Conservation (phyloP, 192 early-diverging fungal species). For the Podila epigama region DNA sequence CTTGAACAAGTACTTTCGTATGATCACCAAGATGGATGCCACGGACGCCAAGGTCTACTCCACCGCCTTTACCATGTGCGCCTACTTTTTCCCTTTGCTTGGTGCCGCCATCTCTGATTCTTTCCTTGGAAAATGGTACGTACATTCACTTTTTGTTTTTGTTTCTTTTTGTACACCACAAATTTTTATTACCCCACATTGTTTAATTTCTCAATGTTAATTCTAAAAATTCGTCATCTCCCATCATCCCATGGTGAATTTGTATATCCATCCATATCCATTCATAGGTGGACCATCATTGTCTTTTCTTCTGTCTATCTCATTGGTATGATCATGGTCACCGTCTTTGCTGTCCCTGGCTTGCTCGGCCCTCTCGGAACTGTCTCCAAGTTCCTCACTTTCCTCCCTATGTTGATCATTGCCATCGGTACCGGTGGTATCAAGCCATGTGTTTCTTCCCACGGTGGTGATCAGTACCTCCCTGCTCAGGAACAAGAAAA, state of each 20-base stretch:
- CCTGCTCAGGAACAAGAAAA: slow-evolving; percentile 51
- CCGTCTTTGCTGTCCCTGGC: slow-evolving; percentile 56
- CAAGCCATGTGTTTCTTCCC: slow-evolving; percentile 58
- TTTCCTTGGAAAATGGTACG: slow-evolving; percentile 70
- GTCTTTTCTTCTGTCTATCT: slow-evolving; percentile 56
- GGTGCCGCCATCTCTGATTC: slow-evolving; percentile 70
- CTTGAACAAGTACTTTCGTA: slow-evolving; percentile 51
- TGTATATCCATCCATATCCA: not conserved
- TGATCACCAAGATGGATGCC: slow-evolving; percentile 41
- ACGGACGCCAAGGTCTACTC: slow-evolving; percentile 34
- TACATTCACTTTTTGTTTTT: too few relatives aligned
- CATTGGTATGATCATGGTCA: slow-evolving; percentile 57
- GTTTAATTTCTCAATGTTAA: too few relatives aligned
- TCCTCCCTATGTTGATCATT: slow-evolving; percentile 60
- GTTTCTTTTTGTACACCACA: slow-evolving; percentile 51
- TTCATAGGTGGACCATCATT: slow-evolving; percentile 48
- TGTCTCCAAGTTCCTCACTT: slow-evolving; percentile 39
- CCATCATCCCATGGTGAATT: not conserved
- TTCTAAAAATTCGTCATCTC: not conserved
- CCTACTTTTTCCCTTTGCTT: slow-evolving; percentile 66
- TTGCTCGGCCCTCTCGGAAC: slow-evolving; percentile 27
- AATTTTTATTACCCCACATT: slow-evolving; percentile 13
- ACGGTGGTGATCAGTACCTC: slow-evolving; percentile 57
- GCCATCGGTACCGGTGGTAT: slow-evolving; percentile 70
- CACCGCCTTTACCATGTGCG: slow-evolving; percentile 54